Conservation (phyloP, 441 rosid genomes). For the Euphorbia schlechtendalii region DNA sequence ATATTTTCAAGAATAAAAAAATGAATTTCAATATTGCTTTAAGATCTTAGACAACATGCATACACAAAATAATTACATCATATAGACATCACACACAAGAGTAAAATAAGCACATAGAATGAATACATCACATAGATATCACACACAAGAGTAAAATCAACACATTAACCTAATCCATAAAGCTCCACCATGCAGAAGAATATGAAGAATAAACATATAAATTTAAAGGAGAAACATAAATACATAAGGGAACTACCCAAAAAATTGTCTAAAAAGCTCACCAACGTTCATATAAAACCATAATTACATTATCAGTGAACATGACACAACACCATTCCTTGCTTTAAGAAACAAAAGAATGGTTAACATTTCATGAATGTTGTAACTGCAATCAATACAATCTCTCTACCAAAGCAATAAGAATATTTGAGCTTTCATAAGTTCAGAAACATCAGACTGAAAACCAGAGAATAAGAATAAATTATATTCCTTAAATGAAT, state of each 20-base stretch:
- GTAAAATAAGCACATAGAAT: too few relatives aligned
- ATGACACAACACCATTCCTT: constrained; percentile 39
- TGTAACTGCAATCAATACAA: constrained; percentile 97
- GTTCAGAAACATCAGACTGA: constrained; percentile 2
- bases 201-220: neutral
- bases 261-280: neutral
- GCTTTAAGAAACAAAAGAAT: constrained; percentile 99
- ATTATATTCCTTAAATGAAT: neutral
- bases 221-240: neutral
- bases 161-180: too few relatives aligned
- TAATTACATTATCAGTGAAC: neutral
- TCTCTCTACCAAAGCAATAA: constrained; percentile 60
- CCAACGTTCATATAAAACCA: neutral
- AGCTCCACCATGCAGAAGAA: neutral
- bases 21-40: neutral
- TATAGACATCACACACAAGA: too few relatives aligned
- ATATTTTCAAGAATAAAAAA: neutral
- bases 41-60: neutral
- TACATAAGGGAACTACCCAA: neutral
- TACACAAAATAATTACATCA: neutral
- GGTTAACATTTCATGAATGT: constrained; percentile 97
- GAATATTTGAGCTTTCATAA: constrained; percentile 1
- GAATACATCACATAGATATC: too few relatives aligned
- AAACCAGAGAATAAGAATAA: neutral
- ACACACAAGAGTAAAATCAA: too few relatives aligned